These are phyloP conservation scores for Trichocomaceae sp. DNA, from an alignment of 2,329 filamentous ascomycete genomes.

Conservation along the genomic window DNA sequence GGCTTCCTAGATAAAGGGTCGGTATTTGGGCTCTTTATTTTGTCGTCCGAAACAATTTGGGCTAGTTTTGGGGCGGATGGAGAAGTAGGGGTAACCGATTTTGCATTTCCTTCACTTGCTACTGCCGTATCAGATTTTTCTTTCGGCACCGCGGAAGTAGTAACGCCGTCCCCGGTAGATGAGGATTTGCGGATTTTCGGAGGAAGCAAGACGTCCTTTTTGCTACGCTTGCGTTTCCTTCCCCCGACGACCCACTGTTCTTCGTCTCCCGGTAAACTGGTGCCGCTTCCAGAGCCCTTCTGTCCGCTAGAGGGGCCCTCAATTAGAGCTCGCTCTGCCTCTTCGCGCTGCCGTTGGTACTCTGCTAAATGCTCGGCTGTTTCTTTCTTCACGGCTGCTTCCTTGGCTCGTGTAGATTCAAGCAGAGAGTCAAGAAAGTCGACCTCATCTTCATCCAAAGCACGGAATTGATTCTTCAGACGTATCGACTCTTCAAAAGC, in stretches of 20 bases:
- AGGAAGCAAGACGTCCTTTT: conserved; percentile 32
- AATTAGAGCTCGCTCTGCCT: conserved; percentile 47
- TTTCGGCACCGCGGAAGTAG: conserved; percentile 12
- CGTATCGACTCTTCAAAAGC: conserved; percentile 46
- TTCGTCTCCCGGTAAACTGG: conserved; percentile 27
- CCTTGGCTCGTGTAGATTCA: conserved; percentile 51
- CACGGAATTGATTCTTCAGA: conserved; percentile 47
- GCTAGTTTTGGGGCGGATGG: background rate
- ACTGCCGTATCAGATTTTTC: background rate
- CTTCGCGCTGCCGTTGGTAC: conserved; percentile 55
- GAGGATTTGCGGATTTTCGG: conserved; percentile 41
- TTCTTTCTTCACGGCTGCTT: conserved; percentile 52
- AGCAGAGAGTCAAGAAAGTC: conserved; percentile 51
- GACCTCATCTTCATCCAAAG: conserved; percentile 47
- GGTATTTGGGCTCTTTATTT: background rate
- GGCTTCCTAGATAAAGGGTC: background rate
- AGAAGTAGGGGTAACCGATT: background rate
- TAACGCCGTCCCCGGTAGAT: conserved; percentile 17
- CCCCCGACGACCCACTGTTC: conserved; percentile 46
- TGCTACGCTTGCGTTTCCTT: conserved; percentile 50
- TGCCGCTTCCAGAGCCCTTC: conserved; percentile 10
- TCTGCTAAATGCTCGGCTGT: conserved; percentile 53
- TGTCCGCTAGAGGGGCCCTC: conserved; percentile 31
- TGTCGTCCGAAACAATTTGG: background rate
- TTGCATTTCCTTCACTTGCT: background rate